A percentile compares a stretch with the other conserved stretches of the same genome.
Evolutionary conservation across 2,329 filamentous ascomycete species (phyloP).

Genomic region (Fusarium liriodendri): DNA sequence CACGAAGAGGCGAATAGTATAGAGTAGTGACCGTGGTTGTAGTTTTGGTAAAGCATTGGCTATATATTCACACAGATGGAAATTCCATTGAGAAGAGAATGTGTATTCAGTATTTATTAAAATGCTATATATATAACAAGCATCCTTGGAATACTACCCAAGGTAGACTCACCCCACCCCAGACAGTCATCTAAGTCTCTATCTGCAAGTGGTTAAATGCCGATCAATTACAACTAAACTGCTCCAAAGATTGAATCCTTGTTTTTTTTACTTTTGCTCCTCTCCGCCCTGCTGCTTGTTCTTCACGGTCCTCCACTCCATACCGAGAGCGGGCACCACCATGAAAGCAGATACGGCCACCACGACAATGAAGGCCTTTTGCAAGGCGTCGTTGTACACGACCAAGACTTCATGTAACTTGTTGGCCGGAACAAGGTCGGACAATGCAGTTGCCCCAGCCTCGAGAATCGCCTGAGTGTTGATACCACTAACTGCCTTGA

Average conservation of each 20-base stretch:
- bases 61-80: rapidly evolving
- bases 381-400: conserved; percentile 16
- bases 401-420: conserved; percentile 1
- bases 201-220: background rate
- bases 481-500: background rate
- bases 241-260: background rate
- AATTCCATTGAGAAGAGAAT: background rate
- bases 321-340: conserved; percentile 6
- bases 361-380: conserved; percentile 10
- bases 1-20: background rate
- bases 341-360: conserved; percentile 11
- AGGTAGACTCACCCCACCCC: too few species aligned
- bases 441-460: background rate
- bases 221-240: too few species aligned
- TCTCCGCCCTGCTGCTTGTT: conserved; percentile 3
- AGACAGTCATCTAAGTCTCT: background rate
- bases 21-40: background rate
- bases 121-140: background rate
- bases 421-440: background rate
- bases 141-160: background rate
- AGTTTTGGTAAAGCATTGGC: background rate
- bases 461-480: background rate
- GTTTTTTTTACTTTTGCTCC: background rate
- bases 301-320: conserved; percentile 34
- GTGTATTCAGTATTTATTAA: background rate